Evolutionary conservation across 345 rosid genomes (phyloP).

Genomic region (Euphorbia peplus): DNA sequence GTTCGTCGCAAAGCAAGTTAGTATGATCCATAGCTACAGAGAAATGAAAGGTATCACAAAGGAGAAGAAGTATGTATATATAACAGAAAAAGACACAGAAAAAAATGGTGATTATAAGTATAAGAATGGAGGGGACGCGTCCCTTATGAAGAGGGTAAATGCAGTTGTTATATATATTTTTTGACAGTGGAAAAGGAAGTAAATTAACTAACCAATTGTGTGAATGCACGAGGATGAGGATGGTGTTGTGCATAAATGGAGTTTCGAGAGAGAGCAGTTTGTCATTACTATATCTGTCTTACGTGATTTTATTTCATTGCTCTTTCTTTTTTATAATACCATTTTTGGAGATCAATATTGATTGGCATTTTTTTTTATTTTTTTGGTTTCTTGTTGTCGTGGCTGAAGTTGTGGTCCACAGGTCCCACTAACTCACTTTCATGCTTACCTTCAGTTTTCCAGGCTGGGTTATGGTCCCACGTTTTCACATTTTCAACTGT

Average conservation of each 20-base stretch:
- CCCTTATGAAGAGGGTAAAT: conserved; percentile 80
- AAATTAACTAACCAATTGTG: conserved; percentile 43
- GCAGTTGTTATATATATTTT: conserved; percentile 27
- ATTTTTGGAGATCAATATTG: too few relatives aligned
- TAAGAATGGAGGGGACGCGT: conserved; percentile 46
- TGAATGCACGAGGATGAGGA: conserved; percentile 51
- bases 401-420: too few relatives aligned
- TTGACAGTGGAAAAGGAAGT: conserved; percentile 23
- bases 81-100: background rate
- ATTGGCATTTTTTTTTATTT: too few relatives aligned
- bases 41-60: background rate
- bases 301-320: too few relatives aligned
- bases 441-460: background rate
- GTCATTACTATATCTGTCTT: too few relatives aligned
- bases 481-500: background rate
- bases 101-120: conserved; percentile 27
- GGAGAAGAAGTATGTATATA: background rate
- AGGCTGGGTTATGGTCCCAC: conserved; percentile 6
- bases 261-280: too few relatives aligned
- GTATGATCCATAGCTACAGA: conserved; percentile 25
- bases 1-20: conserved; percentile 48
- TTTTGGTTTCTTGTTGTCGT: background rate
- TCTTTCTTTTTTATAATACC: too few relatives aligned
- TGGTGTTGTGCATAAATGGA: too few relatives aligned
- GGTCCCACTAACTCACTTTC: background rate